Base-by-base conservation (phyloP, 1,284 basidiomycete genomes). In the Naganishia albida region DNA sequence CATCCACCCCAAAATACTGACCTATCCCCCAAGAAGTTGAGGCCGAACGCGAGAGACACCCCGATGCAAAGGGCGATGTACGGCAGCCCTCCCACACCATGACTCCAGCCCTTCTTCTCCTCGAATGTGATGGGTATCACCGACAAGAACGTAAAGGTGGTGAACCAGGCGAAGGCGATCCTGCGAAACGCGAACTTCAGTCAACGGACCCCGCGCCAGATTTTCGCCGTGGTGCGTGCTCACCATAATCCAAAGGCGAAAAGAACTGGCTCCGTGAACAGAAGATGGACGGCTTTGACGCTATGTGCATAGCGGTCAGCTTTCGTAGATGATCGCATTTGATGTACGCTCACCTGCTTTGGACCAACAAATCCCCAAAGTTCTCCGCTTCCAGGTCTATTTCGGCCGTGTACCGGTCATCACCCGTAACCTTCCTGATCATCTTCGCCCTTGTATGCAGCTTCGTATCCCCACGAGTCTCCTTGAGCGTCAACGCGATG, bases 1-100 rank as follows among this genome's bases (percentile, higher is more conserved):
- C 7, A 16, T 40, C 23, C 39, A 39, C 15, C 4, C 18, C 20
- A 38, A 13, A 8, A 15, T 38, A n/a, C 55, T 46, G 4, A 46
- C 55, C 55, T 42, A 18, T 62, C 57, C 18, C 57, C 48, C 18
- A 50, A 23, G 26, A 62, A 62, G 38, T 62, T 62, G 7, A 62
- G 13, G 7, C 46, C 57, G 20, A 62, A 62, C 7, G 57, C 57
- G 28, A 62, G 23, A 25, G 57, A 23, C 8, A 62, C 44, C 12
- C 34, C 57, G 46, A 62, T 62, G 40, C 57, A 62, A 8, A 62
- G 48, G 1, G 46, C 57, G 46, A 50, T 50, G 44, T 62, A 88
- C 0, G 86, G 85, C 3, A 88, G 82, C 3, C 87, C 87, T 12
- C 82, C 82, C 69, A 85, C 72, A 18, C 87, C 87, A 0, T 84